Percentiles rank a stretch among this genome's conserved stretches.
These are phyloP conservation scores for Aspergillus avenaceus DNA, from an alignment of 495 filamentous ascomycete species.

Conservation along the genomic window DNA sequence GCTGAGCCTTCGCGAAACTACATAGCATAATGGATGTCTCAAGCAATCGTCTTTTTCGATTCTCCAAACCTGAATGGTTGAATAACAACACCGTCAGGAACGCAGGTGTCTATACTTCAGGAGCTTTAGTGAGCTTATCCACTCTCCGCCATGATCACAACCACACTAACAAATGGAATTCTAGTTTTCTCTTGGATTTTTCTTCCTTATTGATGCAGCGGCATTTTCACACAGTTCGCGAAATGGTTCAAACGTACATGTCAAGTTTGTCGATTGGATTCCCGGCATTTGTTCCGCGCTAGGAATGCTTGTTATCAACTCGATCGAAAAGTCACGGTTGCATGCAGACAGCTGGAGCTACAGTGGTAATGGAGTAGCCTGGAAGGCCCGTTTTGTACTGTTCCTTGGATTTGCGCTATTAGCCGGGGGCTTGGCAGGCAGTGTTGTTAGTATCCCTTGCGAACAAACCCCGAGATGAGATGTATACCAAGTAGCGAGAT, in stretches of 20 bases:
- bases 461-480: background rate
- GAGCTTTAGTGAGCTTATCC: conserved; percentile 67
- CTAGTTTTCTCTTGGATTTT: conserved; percentile 96
- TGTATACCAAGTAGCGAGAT: too few species aligned
- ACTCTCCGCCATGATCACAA: background rate
- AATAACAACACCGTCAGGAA: conserved; percentile 80
- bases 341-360: conserved; percentile 85
- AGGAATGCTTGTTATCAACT: conserved; percentile 99
- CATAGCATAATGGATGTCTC: conserved; percentile 41
- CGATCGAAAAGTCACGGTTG: conserved; percentile 87
- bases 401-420: conserved; percentile 94
- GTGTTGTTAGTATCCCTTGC: conserved; percentile 51
- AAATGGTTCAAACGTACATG: conserved; percentile 79
- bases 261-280: conserved; percentile 98
- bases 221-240: conserved; percentile 75
- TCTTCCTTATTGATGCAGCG: conserved; percentile 88
- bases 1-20: background rate
- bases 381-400: conserved; percentile 93
- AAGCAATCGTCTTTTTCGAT: conserved; percentile 68
- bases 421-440: conserved; percentile 90
- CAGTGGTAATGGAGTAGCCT: conserved; percentile 79
- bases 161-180: conserved; percentile 14
- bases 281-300: conserved; percentile 90
- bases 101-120: conserved; percentile 79
- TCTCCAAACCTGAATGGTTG: conserved; percentile 80